Evolutionary conservation across 192 early-diverging fungal genomes (phyloP).

Genomic region (Rhizophagus prolifer): DNA sequence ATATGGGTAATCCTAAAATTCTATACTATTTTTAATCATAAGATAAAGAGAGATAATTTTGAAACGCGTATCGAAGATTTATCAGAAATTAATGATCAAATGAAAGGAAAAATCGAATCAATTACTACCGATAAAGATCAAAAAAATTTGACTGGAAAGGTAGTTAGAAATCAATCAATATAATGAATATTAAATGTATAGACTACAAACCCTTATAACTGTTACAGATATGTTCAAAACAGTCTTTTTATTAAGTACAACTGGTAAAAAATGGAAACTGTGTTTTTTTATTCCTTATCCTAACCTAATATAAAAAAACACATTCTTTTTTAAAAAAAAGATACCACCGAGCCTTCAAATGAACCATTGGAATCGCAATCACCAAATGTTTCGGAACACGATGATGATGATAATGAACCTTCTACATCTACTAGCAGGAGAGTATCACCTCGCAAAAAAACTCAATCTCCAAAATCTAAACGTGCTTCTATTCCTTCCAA

Average conservation of each 20-base stretch:
- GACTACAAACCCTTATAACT: too few relatives aligned
- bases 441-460: not conserved
- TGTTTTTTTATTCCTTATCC: not conserved
- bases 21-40: too few relatives aligned
- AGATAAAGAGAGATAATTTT: not conserved
- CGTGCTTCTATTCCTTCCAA: not conserved
- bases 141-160: not conserved
- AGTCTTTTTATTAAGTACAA: not conserved
- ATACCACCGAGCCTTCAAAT: not conserved
- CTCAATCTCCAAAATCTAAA: not conserved
- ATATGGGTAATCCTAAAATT: too few relatives aligned
- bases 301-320: not conserved
- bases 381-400: not conserved
- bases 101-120: constrained; percentile 1
- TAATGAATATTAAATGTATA: too few relatives aligned
- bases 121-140: not conserved
- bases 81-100: not conserved
- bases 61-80: constrained; percentile 3
- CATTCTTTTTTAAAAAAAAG: not conserved
- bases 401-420: not conserved
- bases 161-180: not conserved
- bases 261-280: not conserved
- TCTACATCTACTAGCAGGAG: too few relatives aligned
- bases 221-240: too few relatives aligned
- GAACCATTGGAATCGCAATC: not conserved